Evolutionary conservation across 2,329 filamentous ascomycete genomes (phyloP).

Genomic region (Paracoccidioides lutzii): DNA sequence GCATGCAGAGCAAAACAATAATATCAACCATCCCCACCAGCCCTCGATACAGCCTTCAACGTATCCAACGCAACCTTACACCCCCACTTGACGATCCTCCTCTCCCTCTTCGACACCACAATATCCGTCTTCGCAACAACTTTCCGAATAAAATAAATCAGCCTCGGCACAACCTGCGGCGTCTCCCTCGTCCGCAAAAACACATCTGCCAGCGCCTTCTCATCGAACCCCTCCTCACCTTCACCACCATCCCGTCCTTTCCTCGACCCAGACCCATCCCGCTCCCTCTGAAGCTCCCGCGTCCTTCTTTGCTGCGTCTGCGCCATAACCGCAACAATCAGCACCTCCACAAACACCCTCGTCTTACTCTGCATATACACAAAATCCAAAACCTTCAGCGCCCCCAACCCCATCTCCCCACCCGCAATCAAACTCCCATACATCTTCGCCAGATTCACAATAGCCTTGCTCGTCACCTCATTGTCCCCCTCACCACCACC

Average conservation of each 20-base stretch:
- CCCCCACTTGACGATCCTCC: conserved; percentile 37
- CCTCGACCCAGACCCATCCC: conserved; percentile 10
- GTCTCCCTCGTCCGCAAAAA: conserved; percentile 53
- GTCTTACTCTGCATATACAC: conserved; percentile 65
- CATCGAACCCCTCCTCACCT: conserved; percentile 32
- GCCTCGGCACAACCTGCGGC: conserved; percentile 55
- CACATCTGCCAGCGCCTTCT: conserved; percentile 49
- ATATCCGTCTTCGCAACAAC: conserved; percentile 55
- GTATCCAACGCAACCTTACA: conserved; percentile 30
- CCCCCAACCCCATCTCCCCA: conserved; percentile 44
- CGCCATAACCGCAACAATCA: conserved; percentile 64
- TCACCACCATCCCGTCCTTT: conserved; percentile 13
- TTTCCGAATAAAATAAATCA: conserved; percentile 71
- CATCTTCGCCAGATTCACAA: conserved; percentile 57
- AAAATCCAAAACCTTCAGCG: conserved; percentile 57
- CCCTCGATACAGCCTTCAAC: conserved; percentile 21
- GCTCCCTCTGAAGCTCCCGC: conserved; percentile 10
- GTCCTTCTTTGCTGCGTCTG: conserved; percentile 44
- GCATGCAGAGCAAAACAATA: neutral
- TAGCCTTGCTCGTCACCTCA: conserved; percentile 40
- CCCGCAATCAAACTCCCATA: conserved; percentile 51
- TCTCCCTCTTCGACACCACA: conserved; percentile 38
- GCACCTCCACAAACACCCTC: conserved; percentile 62
- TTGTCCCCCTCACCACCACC: conserved; percentile 43
- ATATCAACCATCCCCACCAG: neutral